Percentiles rank a stretch among this genome's conserved stretches.
Conservation (phyloP, 2,329 filamentous ascomycete genomes). For the Hysterium pulicare region DNA sequence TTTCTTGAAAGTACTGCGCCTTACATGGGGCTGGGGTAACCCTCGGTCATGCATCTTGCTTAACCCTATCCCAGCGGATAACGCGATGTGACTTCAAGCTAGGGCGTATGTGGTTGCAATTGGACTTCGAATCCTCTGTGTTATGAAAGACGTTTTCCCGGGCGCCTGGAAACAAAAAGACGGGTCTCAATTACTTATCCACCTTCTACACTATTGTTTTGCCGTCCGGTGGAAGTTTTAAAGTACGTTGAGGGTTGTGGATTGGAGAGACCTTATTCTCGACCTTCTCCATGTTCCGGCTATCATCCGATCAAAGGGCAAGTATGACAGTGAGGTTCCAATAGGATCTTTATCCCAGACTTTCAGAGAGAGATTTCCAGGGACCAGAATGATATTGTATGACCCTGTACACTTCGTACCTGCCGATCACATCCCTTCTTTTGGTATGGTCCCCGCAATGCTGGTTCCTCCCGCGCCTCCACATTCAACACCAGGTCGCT, state of each 20-base stretch:
- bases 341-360: not conserved
- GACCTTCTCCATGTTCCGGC: not conserved
- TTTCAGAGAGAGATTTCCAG: not conserved
- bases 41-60: not conserved
- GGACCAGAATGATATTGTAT: not conserved
- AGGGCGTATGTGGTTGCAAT: not conserved
- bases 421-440: conserved; percentile 6
- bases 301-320: not conserved
- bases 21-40: conserved; percentile 1
- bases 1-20: not conserved
- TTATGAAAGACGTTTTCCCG: not conserved
- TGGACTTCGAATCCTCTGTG: not conserved
- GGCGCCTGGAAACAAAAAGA: not conserved
- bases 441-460: conserved; percentile 19
- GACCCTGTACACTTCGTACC: not conserved
- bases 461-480: conserved; percentile 15
- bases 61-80: not conserved
- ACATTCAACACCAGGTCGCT: conserved; percentile 21
- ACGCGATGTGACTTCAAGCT: conserved; percentile 1
- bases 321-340: not conserved
- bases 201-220: not conserved
- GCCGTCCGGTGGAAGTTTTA: no score
- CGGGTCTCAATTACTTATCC: not conserved
- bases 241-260: not conserved
- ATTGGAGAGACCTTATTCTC: no score